A percentile compares a stretch with the other conserved stretches of the same genome.
Evolutionary conservation across 2,329 filamentous ascomycete genomes (phyloP).

Genomic region (Fusarium equiseti): DNA sequence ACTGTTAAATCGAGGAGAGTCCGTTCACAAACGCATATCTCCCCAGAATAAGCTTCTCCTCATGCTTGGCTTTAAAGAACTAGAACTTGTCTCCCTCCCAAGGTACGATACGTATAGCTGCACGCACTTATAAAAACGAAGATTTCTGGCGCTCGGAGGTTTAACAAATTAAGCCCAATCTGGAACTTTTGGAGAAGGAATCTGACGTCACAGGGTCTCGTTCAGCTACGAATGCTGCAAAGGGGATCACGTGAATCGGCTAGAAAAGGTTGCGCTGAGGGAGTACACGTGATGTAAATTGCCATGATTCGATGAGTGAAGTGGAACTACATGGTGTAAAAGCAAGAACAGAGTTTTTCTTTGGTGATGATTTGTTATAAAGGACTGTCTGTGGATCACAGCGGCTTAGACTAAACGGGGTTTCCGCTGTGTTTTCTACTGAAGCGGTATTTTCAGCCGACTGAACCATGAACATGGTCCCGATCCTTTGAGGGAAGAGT

Average conservation of each 20-base stretch:
- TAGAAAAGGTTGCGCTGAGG: background rate
- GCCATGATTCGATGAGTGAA: slow-evolving; percentile 12
- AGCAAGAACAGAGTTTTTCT: slow-evolving; percentile 29
- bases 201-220: slow-evolving; percentile 26
- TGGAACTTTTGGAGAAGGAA: background rate
- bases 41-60: slow-evolving; percentile 31
- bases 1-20: slow-evolving; percentile 1
- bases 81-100: too few relatives aligned
- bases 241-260: background rate
- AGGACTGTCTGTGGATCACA: slow-evolving; percentile 12
- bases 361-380: slow-evolving; percentile 23
- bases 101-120: background rate
- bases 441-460: slow-evolving; percentile 22
- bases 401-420: slow-evolving; percentile 12
- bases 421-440: slow-evolving; percentile 1
- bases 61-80: background rate
- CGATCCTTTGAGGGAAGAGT: slow-evolving; percentile 11
- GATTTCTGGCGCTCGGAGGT: slow-evolving; percentile 1
- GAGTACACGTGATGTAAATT: slow-evolving; percentile 18
- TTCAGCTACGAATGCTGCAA: background rate
- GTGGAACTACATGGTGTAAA: slow-evolving; percentile 13
- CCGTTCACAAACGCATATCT: slow-evolving; percentile 10
- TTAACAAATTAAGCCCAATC: background rate
- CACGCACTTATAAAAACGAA: background rate
- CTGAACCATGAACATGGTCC: background rate